Percentiles rank a stretch among this genome's conserved stretches.
Evolutionary conservation across 2,329 filamentous ascomycete species (phyloP).

Genomic region (Metarhizium robertsii): DNA sequence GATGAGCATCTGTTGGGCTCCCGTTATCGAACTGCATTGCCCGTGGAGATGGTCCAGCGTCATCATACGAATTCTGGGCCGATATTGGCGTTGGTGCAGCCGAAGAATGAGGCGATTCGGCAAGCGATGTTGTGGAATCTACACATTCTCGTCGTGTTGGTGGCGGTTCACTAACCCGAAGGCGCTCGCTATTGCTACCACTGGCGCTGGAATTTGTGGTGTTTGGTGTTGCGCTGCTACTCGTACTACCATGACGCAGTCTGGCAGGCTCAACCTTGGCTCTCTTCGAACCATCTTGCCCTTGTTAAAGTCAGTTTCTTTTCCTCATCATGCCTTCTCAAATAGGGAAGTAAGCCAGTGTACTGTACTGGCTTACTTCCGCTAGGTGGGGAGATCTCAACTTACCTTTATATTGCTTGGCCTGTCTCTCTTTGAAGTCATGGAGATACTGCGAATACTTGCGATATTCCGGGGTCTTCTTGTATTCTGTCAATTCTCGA

Average conservation of each 20-base stretch:
- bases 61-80: constrained; percentile 31
- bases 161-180: constrained; percentile 38
- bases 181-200: constrained; percentile 38
- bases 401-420: constrained; percentile 45
- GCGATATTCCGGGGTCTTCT: constrained; percentile 62
- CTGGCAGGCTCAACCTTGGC: constrained; percentile 33
- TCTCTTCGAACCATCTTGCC: constrained; percentile 36
- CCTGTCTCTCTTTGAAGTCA: constrained; percentile 70
- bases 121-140: constrained; percentile 36
- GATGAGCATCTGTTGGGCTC: constrained; percentile 17
- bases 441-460: constrained; percentile 63
- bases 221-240: constrained; percentile 30
- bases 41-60: constrained; percentile 33
- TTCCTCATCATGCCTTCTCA: neutral
- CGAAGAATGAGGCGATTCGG: constrained; percentile 35
- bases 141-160: constrained; percentile 36
- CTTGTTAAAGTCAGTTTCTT: constrained; percentile 6
- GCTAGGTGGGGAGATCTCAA: neutral
- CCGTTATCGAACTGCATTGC: constrained; percentile 25
- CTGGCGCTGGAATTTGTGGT: constrained; percentile 30
- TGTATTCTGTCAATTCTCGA: constrained; percentile 63
- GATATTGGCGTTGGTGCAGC: constrained; percentile 25
- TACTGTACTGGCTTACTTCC: too few species aligned
- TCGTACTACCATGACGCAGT: constrained; percentile 28
- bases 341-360: neutral